Percentiles rank a stretch among this genome's conserved stretches.
Evolutionary conservation across 2,329 filamentous ascomycete genomes (phyloP).

Genomic region (Claviceps pusilla): DNA sequence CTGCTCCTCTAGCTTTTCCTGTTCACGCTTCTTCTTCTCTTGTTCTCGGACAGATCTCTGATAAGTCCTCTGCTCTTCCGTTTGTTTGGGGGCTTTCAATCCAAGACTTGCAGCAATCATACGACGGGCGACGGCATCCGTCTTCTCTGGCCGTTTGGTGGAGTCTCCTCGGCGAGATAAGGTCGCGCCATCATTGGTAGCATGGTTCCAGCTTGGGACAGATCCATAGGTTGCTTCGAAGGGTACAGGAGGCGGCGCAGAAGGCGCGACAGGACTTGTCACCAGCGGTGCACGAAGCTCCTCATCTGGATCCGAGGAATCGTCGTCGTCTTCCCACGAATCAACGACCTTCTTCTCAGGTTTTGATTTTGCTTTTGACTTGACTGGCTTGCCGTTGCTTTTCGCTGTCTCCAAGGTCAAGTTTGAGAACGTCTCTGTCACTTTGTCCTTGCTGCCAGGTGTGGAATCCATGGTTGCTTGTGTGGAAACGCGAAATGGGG

Average conservation of each 20-base stretch:
- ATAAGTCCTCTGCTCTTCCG: constrained; percentile 78
- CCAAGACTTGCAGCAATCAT: constrained; percentile 85
- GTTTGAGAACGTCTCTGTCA: constrained; percentile 17
- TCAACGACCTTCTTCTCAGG: constrained; percentile 21
- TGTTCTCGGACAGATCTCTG: constrained; percentile 70
- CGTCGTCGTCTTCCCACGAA: constrained; percentile 44
- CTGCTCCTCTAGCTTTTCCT: constrained; percentile 52
- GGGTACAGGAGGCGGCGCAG: constrained; percentile 53
- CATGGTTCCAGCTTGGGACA: constrained; percentile 3
- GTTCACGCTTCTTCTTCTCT: constrained; percentile 62
- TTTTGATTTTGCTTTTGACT: constrained; percentile 8
- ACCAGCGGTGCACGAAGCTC: constrained; percentile 27
- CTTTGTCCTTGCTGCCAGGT: constrained; percentile 11
- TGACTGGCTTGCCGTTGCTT: constrained; percentile 6
- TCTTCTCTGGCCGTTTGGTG: constrained; percentile 61
- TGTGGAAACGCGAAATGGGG: background rate
- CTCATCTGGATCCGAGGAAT: constrained; percentile 24
- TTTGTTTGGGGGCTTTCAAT: constrained; percentile 63
- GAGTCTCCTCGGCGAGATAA: constrained; percentile 9
- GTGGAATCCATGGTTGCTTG: constrained; percentile 11
- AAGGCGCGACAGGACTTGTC: constrained; percentile 14
- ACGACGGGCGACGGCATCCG: constrained; percentile 74
- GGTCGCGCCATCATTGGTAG: background rate
- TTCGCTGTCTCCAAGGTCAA: constrained; percentile 15
- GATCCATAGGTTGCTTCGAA: constrained; percentile 30